Evolutionary conservation across 768 basidiomycete genomes (phyloP).

Genomic region (Suillus plorans): DNA sequence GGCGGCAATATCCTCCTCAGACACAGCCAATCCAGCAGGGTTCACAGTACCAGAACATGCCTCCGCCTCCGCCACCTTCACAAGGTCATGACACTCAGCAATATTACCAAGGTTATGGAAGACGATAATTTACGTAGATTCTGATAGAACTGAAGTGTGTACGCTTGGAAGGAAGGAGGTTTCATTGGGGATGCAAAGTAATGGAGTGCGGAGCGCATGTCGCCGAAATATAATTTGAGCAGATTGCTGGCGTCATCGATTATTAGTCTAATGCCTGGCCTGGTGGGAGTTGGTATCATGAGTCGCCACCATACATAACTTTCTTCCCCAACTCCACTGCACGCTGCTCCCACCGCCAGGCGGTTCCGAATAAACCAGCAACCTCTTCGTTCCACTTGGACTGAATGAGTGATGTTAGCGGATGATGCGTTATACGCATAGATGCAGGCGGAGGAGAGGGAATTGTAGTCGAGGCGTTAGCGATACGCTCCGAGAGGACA

Average conservation of each 20-base stretch:
- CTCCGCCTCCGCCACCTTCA: conserved; percentile 31
- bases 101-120: conserved; percentile 32
- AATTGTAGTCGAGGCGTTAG: conserved; percentile 45
- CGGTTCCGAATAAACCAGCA: conserved; percentile 42
- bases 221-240: background rate
- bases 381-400: conserved; percentile 61
- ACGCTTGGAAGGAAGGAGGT: background rate
- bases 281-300: background rate
- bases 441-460: conserved; percentile 57
- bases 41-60: conserved; percentile 27
- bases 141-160: background rate
- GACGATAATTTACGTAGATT: conserved; percentile 14
- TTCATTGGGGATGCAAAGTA: background rate
- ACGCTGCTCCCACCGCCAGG: conserved; percentile 45
- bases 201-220: background rate
- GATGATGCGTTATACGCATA: conserved; percentile 45
- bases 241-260: background rate
- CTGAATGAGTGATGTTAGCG: conserved; percentile 49
- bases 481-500: conserved; percentile 48
- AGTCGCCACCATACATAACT: conserved; percentile 41
- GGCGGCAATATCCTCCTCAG: conserved; percentile 25
- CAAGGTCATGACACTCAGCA: conserved; percentile 27
- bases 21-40: conserved; percentile 20
- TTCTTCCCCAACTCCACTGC: conserved; percentile 47
- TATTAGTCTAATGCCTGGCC: background rate